These are phyloP conservation scores for Diaporthe sp. DNA, from an alignment of 2,329 filamentous ascomycete species.

Conservation along the genomic window DNA sequence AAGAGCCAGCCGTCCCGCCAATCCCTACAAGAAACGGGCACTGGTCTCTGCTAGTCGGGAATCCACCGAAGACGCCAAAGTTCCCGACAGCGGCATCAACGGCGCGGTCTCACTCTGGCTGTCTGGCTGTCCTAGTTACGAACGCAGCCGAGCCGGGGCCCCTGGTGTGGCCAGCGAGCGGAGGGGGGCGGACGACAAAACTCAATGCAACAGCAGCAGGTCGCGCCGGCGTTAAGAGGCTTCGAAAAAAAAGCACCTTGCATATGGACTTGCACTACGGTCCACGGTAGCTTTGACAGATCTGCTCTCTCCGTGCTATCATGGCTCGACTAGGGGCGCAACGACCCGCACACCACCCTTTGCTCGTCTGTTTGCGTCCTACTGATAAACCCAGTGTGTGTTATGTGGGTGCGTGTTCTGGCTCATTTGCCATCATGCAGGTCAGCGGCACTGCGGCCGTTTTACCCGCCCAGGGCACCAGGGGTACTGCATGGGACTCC, in stretches of 20 bases:
- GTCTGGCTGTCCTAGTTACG: background rate
- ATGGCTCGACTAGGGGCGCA: background rate
- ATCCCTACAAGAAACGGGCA: slow-evolving; percentile 15
- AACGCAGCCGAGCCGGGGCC: slow-evolving; percentile 18
- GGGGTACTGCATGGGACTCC: slow-evolving; percentile 34
- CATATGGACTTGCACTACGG: background rate
- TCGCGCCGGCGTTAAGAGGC: background rate
- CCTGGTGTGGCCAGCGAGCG: background rate
- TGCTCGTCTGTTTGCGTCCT: background rate
- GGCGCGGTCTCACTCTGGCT: slow-evolving; percentile 2
- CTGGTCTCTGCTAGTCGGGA: slow-evolving; percentile 11
- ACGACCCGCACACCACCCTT: slow-evolving; percentile 2
- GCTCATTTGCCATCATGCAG: slow-evolving; percentile 27
- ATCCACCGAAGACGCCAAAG: slow-evolving; percentile 21
- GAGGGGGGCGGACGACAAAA: background rate
- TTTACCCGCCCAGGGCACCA: slow-evolving; percentile 33
- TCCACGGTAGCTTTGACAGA: slow-evolving; percentile 16
- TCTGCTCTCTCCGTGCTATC: background rate
- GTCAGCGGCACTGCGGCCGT: slow-evolving; percentile 28
- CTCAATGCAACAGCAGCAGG: background rate
- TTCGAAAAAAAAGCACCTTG: slow-evolving; percentile 18
- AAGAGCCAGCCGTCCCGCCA: slow-evolving; percentile 20
- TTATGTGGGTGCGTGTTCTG: background rate
- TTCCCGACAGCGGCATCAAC: slow-evolving; percentile 20
- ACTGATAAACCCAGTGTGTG: background rate